These are phyloP conservation scores for Verticillium klebahnii DNA, from an alignment of 2,329 filamentous ascomycete species.

Conservation along the genomic window DNA sequence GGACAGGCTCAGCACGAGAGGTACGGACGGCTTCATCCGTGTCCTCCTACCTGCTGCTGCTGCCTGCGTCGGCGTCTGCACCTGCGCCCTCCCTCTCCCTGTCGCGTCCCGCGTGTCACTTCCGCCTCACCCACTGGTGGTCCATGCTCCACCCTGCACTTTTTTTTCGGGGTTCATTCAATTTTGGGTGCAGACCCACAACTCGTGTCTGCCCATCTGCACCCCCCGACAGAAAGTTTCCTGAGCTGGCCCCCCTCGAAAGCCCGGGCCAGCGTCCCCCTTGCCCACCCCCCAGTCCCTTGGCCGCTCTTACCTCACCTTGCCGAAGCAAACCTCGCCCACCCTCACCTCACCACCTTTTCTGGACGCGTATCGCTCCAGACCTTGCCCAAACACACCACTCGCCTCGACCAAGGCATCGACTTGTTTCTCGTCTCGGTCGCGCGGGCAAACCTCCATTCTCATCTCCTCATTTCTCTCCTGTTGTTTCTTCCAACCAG, in stretches of 20 bases:
- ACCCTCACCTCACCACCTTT: background rate
- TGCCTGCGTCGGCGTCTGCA: background rate
- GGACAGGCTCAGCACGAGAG: no score
- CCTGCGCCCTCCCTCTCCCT: no score
- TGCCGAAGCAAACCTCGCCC: background rate
- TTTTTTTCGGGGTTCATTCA: background rate
- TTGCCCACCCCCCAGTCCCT: background rate
- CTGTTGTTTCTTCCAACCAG: background rate
- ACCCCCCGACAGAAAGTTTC: background rate
- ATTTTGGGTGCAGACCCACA: background rate
- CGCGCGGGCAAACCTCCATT: background rate
- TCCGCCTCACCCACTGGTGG: background rate
- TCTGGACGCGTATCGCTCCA: background rate
- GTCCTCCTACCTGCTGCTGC: background rate
- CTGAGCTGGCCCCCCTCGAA: background rate
- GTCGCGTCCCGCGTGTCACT: background rate
- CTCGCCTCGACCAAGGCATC: background rate
- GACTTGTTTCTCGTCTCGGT: background rate
- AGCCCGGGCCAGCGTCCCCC: background rate
- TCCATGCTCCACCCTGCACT: background rate
- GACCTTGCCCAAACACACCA: background rate
- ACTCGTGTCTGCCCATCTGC: background rate
- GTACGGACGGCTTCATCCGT: background rate
- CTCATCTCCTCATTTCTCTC: background rate
- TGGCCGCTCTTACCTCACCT: background rate